phyloP scores from a whole-genome alignment of 1,139 yeast species.

The Pichia sp. region DNA sequence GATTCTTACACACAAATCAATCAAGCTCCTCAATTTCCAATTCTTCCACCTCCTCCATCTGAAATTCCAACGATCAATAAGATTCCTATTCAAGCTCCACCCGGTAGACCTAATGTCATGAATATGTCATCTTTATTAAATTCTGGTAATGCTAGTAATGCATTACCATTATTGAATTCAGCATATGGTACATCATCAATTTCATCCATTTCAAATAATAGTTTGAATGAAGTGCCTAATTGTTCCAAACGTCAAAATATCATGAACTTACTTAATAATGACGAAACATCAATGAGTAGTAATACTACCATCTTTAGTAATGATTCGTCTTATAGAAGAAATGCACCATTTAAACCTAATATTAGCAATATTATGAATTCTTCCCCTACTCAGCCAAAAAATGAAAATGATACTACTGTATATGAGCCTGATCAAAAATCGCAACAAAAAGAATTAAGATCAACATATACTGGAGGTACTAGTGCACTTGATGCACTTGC shows the following conservation, averaged over 20 bases:
- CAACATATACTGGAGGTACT: constrained; percentile 17
- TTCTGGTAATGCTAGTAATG: not conserved
- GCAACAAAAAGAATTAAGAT: constrained; percentile 7
- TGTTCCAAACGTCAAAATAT: constrained; percentile 18
- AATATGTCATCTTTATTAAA: constrained; percentile 12
- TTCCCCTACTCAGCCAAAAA: not conserved
- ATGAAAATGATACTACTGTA: not conserved
- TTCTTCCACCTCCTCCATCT: not conserved
- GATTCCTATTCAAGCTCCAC: not conserved
- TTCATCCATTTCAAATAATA: not conserved
- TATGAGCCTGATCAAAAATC: constrained; percentile 6
- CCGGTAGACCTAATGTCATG: constrained; percentile 6
- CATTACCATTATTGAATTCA: not conserved
- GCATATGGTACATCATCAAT: not conserved
- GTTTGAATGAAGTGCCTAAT: not conserved
- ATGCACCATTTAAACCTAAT: constrained; percentile 13
- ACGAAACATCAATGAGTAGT: constrained; percentile 7
- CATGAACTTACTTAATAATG: constrained; percentile 28
- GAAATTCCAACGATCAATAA: not conserved
- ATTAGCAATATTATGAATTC: constrained; percentile 14
- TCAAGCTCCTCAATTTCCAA: not conserved
- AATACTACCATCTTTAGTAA: not conserved
- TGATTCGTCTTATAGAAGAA: not conserved
- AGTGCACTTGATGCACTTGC: constrained; percentile 30
- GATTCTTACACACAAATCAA: not conserved